Evolutionary conservation across 2,329 filamentous ascomycete species (phyloP).

Genomic region (Pseudocercospora eumusae): DNA sequence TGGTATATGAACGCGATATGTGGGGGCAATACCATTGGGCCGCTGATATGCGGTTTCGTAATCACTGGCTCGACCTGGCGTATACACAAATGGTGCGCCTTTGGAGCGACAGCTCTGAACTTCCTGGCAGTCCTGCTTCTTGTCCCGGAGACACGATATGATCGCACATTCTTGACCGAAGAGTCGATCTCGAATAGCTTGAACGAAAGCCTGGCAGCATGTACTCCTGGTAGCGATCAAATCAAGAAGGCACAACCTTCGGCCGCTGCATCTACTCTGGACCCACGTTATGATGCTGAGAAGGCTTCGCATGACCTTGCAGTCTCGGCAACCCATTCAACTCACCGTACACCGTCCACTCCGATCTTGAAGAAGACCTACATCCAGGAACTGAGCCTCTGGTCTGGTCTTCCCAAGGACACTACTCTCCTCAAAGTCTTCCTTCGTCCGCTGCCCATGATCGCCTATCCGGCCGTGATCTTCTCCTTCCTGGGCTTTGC

Average conservation of each 20-base stretch:
- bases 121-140: slow-evolving; percentile 42
- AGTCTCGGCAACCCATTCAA: slow-evolving; percentile 15
- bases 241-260: neutral
- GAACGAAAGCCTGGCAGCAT: neutral
- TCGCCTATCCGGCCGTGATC: slow-evolving; percentile 43
- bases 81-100: slow-evolving; percentile 46
- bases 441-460: slow-evolving; percentile 42
- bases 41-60: slow-evolving; percentile 46
- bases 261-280: neutral
- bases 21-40: slow-evolving; percentile 45
- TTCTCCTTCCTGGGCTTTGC: slow-evolving; percentile 44
- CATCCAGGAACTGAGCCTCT: slow-evolving; percentile 40
- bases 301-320: slow-evolving; percentile 18
- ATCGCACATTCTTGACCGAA: slow-evolving; percentile 28
- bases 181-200: neutral
- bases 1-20: slow-evolving; percentile 46
- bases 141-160: slow-evolving; percentile 44
- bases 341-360: slow-evolving; percentile 9
- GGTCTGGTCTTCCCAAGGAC: slow-evolving; percentile 37
- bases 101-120: slow-evolving; percentile 38
- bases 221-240: neutral
- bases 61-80: slow-evolving; percentile 45
- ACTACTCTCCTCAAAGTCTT: slow-evolving; percentile 42
- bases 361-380: slow-evolving; percentile 39
- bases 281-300: neutral